Conservation (phyloP, 352 stramenopile species). For the Plasmopara muralis region DNA sequence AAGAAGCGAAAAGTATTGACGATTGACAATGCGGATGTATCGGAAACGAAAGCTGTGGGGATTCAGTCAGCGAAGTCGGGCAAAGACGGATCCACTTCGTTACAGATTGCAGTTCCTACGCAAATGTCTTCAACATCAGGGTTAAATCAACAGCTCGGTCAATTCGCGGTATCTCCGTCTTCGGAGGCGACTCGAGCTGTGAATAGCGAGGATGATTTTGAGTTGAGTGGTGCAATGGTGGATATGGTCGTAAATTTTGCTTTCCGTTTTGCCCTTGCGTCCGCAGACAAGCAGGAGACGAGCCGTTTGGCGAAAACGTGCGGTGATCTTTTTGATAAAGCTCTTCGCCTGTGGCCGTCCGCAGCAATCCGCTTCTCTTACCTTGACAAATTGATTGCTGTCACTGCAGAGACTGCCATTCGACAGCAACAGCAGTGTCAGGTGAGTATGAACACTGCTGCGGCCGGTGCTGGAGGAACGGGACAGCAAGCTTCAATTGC, state of each 20-base stretch:
- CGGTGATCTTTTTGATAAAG: constrained; percentile 83
- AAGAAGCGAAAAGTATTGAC: constrained; percentile 49
- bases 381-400: constrained; percentile 88
- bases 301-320: constrained; percentile 85
- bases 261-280: constrained; percentile 81
- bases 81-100: constrained; percentile 5
- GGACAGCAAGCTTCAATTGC: constrained; percentile 25
- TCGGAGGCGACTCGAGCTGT: constrained; percentile 18
- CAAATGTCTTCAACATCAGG: constrained; percentile 1
- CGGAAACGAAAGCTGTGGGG: constrained; percentile 15
- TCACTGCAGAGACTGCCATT: constrained; percentile 80
- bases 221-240: constrained; percentile 80
- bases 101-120: constrained; percentile 12
- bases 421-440: constrained; percentile 62
- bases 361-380: constrained; percentile 85
- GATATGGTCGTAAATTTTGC: constrained; percentile 91
- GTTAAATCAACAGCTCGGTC: constrained; percentile 11
- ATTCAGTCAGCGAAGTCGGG: constrained; percentile 8
- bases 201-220: constrained; percentile 79
- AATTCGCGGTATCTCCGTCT: constrained; percentile 14
- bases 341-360: constrained; percentile 78
- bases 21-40: constrained; percentile 7
- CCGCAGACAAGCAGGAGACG: constrained; percentile 86
- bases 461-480: constrained; percentile 11
- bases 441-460: constrained; percentile 26